Evolutionary conservation across 768 basidiomycete genomes (phyloP).

Genomic region (Tricholoma furcatifolium): DNA sequence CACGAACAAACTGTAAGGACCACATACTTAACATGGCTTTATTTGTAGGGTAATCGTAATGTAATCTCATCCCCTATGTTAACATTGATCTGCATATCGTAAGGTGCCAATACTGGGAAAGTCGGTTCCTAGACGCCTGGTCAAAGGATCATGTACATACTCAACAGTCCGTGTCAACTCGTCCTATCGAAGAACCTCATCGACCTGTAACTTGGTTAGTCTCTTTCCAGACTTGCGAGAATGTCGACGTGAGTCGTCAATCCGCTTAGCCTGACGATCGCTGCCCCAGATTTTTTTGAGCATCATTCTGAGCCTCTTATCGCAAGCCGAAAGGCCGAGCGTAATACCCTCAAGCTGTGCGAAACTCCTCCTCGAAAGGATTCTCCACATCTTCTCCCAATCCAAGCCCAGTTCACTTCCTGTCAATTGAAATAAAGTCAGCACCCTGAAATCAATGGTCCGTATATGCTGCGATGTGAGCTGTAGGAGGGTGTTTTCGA

Average conservation of each 20-base stretch:
- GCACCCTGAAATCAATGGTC: constrained; percentile 12
- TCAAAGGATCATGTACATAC: neutral
- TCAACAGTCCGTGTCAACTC: neutral
- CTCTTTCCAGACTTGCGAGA: constrained; percentile 14
- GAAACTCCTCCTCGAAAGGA: constrained; percentile 13
- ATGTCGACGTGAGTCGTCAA: constrained; percentile 9
- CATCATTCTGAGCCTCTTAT: constrained; percentile 13
- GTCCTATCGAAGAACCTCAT: constrained; percentile 10
- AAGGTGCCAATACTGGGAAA: too few species aligned
- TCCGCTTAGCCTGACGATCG: neutral
- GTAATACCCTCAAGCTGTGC: constrained; percentile 10
- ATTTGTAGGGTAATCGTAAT: constrained; percentile 9
- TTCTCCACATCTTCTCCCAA: constrained; percentile 16
- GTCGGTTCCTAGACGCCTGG: neutral
- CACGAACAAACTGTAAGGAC: neutral
- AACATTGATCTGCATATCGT: too few species aligned
- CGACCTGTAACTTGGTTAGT: constrained; percentile 13
- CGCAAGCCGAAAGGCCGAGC: constrained; percentile 13
- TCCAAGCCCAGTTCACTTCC: constrained; percentile 14
- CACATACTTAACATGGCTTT: neutral
- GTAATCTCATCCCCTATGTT: neutral
- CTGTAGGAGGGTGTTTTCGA: constrained; percentile 17
- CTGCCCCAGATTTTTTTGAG: constrained; percentile 16
- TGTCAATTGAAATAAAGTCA: constrained; percentile 12
- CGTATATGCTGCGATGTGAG: constrained; percentile 15